Evolutionary conservation across 495 filamentous ascomycete species (phyloP).

Genomic region (Clavariopsis aquatica): DNA sequence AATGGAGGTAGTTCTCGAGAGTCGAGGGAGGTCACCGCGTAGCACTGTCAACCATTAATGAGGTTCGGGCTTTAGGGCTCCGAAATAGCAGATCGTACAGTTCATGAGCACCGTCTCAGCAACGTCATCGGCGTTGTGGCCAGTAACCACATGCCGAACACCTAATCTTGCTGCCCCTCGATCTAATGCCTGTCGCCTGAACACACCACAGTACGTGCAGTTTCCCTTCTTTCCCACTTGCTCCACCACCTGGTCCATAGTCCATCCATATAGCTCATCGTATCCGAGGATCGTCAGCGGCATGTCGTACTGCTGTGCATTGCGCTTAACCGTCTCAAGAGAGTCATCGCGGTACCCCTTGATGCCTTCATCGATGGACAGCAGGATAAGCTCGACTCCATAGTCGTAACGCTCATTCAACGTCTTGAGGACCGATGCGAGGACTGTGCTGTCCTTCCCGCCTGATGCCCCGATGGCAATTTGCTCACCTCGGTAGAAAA

Average conservation of each 20-base stretch:
- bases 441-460: conserved; percentile 95
- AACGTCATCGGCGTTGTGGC: conserved; percentile 96
- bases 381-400: conserved; percentile 77
- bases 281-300: conserved; percentile 88
- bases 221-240: conserved; percentile 98
- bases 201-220: conserved; percentile 98
- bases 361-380: conserved; percentile 96
- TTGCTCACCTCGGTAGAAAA: conserved; percentile 83
- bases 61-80: background rate
- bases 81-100: conserved; percentile 23
- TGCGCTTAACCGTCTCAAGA: conserved; percentile 92
- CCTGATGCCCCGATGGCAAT: conserved; percentile 95
- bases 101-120: conserved; percentile 99
- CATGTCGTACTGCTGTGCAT: conserved; percentile 87
- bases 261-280: conserved; percentile 95
- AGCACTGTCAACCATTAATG: conserved; percentile 52
- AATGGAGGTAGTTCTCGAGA: conserved; percentile 89
- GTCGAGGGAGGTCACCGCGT: conserved; percentile 81
- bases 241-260: conserved; percentile 96
- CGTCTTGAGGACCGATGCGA: conserved; percentile 91
- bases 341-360: conserved; percentile 95
- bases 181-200: conserved; percentile 90
- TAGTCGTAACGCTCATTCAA: conserved; percentile 88
- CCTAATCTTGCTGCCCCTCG: conserved; percentile 83
- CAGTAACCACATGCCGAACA: conserved; percentile 93